These are phyloP conservation scores for Gynostemma pentaphyllum DNA, from an alignment of 306 rosid species.

Conservation along the genomic window DNA sequence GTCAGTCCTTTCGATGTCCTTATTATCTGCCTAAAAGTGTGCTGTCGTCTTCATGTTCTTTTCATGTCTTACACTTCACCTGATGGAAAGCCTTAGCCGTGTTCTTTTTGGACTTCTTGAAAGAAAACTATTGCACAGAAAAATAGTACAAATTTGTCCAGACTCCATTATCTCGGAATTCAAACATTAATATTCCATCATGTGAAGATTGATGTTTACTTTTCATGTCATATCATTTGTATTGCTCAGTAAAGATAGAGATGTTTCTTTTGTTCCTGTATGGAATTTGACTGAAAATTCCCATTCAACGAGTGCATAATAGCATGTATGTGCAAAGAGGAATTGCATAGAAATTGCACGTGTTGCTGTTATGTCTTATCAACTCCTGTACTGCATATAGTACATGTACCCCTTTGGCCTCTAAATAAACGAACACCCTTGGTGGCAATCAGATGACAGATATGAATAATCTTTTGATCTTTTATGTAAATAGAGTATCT, in stretches of 20 bases:
- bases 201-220: slow-evolving; percentile 2
- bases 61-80: neutral
- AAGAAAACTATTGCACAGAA: slow-evolving; percentile 1
- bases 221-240: slow-evolving; percentile 9
- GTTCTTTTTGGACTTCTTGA: slow-evolving; percentile 1
- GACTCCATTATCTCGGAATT: neutral
- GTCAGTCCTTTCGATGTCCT: slow-evolving; percentile 3
- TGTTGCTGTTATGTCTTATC: slow-evolving; percentile 7
- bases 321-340: neutral
- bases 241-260: neutral
- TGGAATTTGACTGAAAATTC: slow-evolving; percentile 1
- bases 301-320: slow-evolving; percentile 4
- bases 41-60: slow-evolving; percentile 3
- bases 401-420: neutral
- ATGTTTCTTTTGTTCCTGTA: slow-evolving; percentile 3
- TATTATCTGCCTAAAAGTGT: neutral
- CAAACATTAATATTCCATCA: neutral
- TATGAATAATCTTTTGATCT: neutral
- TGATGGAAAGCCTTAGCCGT: slow-evolving; percentile 1
- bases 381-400: neutral
- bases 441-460: neutral
- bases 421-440: neutral
- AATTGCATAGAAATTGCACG: neutral
- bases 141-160: neutral
- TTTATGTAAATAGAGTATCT: neutral